Percentiles rank a stretch among this genome's conserved stretches.
These are phyloP conservation scores for Coelastrella sp. DNA, from an alignment of 139 green algal species.

Conservation along the genomic window DNA sequence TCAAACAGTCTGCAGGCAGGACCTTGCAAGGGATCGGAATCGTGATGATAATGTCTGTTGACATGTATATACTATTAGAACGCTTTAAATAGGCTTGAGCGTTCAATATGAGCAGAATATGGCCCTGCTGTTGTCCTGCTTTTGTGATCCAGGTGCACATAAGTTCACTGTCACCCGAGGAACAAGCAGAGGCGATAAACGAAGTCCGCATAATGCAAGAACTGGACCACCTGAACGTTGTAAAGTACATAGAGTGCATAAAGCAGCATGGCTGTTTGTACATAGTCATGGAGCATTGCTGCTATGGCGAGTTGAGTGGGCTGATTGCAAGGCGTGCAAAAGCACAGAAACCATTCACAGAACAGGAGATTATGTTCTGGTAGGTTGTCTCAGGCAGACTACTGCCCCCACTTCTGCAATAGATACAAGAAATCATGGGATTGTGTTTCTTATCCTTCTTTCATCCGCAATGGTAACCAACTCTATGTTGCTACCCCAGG, in stretches of 20 bases:
- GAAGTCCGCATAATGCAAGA: slow-evolving; percentile 48
- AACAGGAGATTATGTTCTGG: slow-evolving; percentile 83
- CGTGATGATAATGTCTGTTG: not conserved
- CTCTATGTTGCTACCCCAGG: too few relatives aligned
- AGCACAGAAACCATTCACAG: slow-evolving; percentile 65
- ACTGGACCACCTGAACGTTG: slow-evolving; percentile 70
- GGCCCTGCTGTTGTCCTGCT: not conserved
- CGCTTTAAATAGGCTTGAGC: not conserved
- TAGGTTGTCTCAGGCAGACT: slow-evolving; percentile 13
- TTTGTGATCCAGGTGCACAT: not conserved
- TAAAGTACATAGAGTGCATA: slow-evolving; percentile 67
- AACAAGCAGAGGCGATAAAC: slow-evolving; percentile 25
- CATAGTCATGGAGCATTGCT: slow-evolving; percentile 80
- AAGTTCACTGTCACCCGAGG: not conserved
- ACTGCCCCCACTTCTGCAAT: too few relatives aligned
- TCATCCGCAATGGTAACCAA: too few relatives aligned
- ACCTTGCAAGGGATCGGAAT: not conserved
- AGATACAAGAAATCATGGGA: too few relatives aligned
- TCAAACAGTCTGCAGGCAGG: not conserved
- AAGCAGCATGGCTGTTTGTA: slow-evolving; percentile 64
- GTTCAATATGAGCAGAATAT: not conserved
- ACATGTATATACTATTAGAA: not conserved
- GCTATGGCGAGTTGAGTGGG: slow-evolving; percentile 62
- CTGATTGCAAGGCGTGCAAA: slow-evolving; percentile 59
- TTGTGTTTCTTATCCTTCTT: too few relatives aligned